phyloP scores from a whole-genome alignment of 129 eudicot species.

The Artemisia argyi region DNA sequence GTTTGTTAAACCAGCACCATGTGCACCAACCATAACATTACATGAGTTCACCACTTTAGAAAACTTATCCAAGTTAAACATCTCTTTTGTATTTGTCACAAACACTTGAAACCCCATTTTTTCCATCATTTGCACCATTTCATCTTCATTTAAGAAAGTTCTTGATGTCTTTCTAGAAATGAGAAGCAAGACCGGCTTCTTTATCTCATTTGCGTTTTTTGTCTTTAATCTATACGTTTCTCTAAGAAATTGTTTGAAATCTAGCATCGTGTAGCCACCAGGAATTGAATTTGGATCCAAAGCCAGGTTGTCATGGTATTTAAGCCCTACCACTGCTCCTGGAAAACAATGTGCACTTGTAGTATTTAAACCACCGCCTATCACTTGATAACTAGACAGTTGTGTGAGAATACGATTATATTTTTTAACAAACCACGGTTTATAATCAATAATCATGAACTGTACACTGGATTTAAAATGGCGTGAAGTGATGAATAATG shows the following conservation, averaged over 20 bases:
- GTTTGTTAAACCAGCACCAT: slow-evolving; percentile 61
- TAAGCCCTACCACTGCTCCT: slow-evolving; percentile 50
- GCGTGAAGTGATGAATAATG: slow-evolving; percentile 49
- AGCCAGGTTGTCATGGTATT: slow-evolving; percentile 38
- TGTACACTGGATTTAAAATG: slow-evolving; percentile 35
- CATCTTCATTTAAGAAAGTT: slow-evolving; percentile 39
- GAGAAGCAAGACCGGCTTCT: slow-evolving; percentile 41
- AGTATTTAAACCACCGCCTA: slow-evolving; percentile 22
- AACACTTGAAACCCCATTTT: slow-evolving; percentile 41
- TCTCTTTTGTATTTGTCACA: slow-evolving; percentile 14
- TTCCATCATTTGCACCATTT: slow-evolving; percentile 47
- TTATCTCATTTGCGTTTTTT: slow-evolving; percentile 15
- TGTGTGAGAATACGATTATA: slow-evolving; percentile 24
- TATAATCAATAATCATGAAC: slow-evolving; percentile 44
- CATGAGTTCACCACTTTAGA: slow-evolving; percentile 49
- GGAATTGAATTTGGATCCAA: slow-evolving; percentile 40
- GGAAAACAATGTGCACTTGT: slow-evolving; percentile 53
- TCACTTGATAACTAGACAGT: slow-evolving; percentile 30
- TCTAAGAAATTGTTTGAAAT: slow-evolving; percentile 45
- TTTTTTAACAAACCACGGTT: slow-evolving; percentile 28
- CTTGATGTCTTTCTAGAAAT: slow-evolving; percentile 47
- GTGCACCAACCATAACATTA: slow-evolving; percentile 57
- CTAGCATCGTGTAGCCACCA: slow-evolving; percentile 32
- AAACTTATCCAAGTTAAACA: slow-evolving; percentile 32
- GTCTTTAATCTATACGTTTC: slow-evolving; percentile 33